Evolutionary conservation across 805 yeast species (phyloP).

Genomic region (Wickerhamiella parazyma): DNA sequence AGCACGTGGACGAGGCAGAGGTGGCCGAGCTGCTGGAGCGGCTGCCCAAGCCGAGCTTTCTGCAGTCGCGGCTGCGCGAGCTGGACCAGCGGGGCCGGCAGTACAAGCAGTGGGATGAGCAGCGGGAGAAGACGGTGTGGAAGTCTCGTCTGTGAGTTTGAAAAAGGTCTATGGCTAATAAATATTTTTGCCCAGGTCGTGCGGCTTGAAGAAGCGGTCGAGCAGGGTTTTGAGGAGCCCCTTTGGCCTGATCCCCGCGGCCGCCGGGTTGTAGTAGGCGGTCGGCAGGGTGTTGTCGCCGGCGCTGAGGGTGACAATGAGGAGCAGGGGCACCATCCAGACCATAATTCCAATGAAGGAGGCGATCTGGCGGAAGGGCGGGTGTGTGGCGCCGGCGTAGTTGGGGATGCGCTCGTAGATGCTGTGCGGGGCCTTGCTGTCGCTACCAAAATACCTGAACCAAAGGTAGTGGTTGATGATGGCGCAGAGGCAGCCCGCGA

Average conservation of each 20-base stretch:
- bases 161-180: not conserved
- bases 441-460: constrained; percentile 73
- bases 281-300: constrained; percentile 76
- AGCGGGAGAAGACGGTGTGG: constrained; percentile 13
- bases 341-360: constrained; percentile 87
- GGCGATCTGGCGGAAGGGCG: constrained; percentile 80
- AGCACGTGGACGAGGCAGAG: not conserved
- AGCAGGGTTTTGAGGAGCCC: constrained; percentile 16
- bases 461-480: constrained; percentile 73
- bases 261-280: constrained; percentile 13
- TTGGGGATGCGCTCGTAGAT: constrained; percentile 34
- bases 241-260: constrained; percentile 9
- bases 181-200: constrained; percentile 4
- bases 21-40: constrained; percentile 10
- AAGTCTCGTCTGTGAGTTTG: not conserved
- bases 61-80: constrained; percentile 22
- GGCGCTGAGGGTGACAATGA: constrained; percentile 84
- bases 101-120: constrained; percentile 17
- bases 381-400: constrained; percentile 53
- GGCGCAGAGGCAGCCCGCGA: constrained; percentile 59
- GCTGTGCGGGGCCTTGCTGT: constrained; percentile 43
- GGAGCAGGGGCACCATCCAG: constrained; percentile 88
- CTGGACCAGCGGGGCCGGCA: constrained; percentile 24
- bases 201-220: constrained; percentile 10
- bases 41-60: constrained; percentile 20